phyloP scores from a whole-genome alignment of 139 green algal genomes.

The Deuterostichococcus epilithicus region DNA sequence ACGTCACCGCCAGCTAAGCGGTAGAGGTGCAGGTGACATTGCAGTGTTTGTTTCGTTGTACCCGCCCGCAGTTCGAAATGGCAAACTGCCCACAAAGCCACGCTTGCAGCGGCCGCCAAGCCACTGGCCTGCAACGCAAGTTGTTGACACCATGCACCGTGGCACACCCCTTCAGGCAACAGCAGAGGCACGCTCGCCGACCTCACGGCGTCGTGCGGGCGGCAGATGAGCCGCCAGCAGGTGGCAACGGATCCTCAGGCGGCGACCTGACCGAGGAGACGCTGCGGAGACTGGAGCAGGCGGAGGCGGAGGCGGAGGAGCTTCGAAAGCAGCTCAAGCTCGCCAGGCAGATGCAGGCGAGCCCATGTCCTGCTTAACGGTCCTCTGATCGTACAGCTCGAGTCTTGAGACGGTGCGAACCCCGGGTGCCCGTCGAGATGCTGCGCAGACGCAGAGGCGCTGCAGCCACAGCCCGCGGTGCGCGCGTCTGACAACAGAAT shows the following conservation, averaged over 20 bases:
- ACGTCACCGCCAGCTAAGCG: too few relatives aligned
- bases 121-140: neutral
- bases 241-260: neutral
- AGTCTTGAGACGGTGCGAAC: neutral
- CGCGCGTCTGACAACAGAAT: conserved; percentile 1
- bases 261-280: conserved; percentile 7
- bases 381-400: neutral
- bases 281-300: conserved; percentile 8
- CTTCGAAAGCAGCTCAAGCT: conserved; percentile 14
- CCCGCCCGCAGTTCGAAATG: too few relatives aligned
- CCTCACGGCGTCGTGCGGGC: neutral
- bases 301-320: conserved; percentile 11
- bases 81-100: too few relatives aligned
- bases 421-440: too few relatives aligned
- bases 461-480: neutral
- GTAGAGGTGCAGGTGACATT: too few relatives aligned
- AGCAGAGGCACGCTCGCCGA: too few relatives aligned
- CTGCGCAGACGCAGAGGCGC: neutral
- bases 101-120: too few relatives aligned
- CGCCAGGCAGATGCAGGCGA: conserved; percentile 1
- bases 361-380: neutral
- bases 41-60: too few relatives aligned
- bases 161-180: neutral
- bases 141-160: neutral
- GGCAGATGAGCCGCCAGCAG: neutral